phyloP scores from a whole-genome alignment of 495 filamentous ascomycete species.

The Penicillium subrubescens region DNA sequence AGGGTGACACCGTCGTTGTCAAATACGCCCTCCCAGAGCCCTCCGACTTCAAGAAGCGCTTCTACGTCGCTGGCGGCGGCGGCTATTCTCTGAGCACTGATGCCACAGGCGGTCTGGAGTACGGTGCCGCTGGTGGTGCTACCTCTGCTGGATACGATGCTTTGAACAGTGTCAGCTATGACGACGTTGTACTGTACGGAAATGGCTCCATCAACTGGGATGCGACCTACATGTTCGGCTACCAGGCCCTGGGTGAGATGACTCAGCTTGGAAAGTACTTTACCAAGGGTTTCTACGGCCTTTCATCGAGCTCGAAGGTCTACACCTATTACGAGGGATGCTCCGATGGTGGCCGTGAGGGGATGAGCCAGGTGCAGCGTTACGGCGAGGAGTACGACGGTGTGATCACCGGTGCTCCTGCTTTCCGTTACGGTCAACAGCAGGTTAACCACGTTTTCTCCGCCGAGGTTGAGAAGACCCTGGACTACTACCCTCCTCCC shows the following conservation, averaged over 20 bases:
- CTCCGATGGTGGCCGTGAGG: conserved; percentile 42
- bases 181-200: conserved; percentile 38
- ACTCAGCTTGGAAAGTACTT: conserved; percentile 37
- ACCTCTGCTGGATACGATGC: conserved; percentile 44
- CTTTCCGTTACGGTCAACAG: conserved; percentile 52
- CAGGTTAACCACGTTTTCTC: conserved; percentile 54
- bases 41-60: conserved; percentile 39
- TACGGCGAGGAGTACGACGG: conserved; percentile 55
- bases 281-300: conserved; percentile 37
- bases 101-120: conserved; percentile 39
- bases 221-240: conserved; percentile 46
- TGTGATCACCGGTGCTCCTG: conserved; percentile 51
- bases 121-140: conserved; percentile 41
- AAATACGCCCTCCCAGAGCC: conserved; percentile 38
- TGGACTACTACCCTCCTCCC: conserved; percentile 52
- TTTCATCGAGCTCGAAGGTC: conserved; percentile 29
- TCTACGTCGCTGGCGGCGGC: conserved; percentile 41
- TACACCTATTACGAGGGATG: conserved; percentile 45
- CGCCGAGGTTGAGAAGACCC: conserved; percentile 44
- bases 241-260: conserved; percentile 46
- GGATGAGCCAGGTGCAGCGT: conserved; percentile 54
- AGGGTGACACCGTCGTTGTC: conserved; percentile 32
- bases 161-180: conserved; percentile 32
- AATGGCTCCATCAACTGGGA: conserved; percentile 50
- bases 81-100: conserved; percentile 29